Evolutionary conservation across 2,329 filamentous ascomycete species (phyloP).

Genomic region (Ceratocystiopsis brevicomis): DNA sequence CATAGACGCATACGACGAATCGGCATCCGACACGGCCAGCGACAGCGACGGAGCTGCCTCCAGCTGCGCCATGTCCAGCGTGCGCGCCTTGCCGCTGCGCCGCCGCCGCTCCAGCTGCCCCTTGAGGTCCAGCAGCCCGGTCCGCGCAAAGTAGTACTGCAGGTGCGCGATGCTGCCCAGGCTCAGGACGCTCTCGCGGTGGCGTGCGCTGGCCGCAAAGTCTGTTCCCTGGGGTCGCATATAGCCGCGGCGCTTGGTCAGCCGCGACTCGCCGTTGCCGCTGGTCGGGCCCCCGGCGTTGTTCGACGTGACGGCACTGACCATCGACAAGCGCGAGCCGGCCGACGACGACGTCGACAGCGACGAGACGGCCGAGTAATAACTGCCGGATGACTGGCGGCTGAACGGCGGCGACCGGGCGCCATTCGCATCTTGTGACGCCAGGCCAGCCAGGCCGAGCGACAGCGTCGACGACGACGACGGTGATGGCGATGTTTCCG

Average conservation of each 20-base stretch:
- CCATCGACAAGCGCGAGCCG: constrained; percentile 40
- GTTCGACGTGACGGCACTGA: constrained; percentile 24
- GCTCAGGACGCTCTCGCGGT: constrained; percentile 87
- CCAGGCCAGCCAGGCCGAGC: constrained; percentile 27
- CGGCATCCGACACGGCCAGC: constrained; percentile 24
- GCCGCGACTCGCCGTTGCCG: constrained; percentile 10
- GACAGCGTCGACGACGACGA: constrained; percentile 39
- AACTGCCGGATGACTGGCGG: constrained; percentile 45
- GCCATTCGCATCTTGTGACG: constrained; percentile 29
- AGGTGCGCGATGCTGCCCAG: constrained; percentile 91
- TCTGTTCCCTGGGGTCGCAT: constrained; percentile 72
- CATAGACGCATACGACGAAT: constrained; percentile 42
- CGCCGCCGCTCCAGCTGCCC: constrained; percentile 58
- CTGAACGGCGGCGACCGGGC: constrained; percentile 27
- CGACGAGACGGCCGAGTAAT: constrained; percentile 27
- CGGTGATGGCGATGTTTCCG: constrained; percentile 33
- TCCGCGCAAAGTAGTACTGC: constrained; percentile 95
- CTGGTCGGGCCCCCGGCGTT: constrained; percentile 19
- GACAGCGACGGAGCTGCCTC: constrained; percentile 14
- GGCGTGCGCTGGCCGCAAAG: constrained; percentile 78
- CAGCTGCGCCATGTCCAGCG: constrained; percentile 37
- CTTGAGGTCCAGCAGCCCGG: constrained; percentile 82
- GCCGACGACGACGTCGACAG: constrained; percentile 19
- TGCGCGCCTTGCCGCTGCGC: constrained; percentile 32
- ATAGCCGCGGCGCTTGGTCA: constrained; percentile 52